These are phyloP conservation scores for Wallacemonas rigidus DNA, from an alignment of 208 protist genomes.

Conservation along the genomic window DNA sequence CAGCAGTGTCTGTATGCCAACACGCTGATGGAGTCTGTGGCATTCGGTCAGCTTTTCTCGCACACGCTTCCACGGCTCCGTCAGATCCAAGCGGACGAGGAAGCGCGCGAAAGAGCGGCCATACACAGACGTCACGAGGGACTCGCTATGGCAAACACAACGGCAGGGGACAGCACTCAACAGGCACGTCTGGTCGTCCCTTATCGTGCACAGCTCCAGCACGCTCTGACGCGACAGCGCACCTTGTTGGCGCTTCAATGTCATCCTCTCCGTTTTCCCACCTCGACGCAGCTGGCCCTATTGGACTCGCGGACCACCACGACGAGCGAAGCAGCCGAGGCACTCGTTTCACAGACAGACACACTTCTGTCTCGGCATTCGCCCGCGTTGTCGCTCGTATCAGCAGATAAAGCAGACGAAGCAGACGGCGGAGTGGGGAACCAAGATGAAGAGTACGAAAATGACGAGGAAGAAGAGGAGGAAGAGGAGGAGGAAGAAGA, in stretches of 20 bases:
- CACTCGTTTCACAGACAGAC: neutral
- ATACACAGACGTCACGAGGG: too few relatives aligned
- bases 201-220: slow-evolving; percentile 1
- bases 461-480: slow-evolving; percentile 8
- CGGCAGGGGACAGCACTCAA: too few relatives aligned
- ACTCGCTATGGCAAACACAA: too few relatives aligned
- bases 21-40: neutral
- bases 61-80: neutral
- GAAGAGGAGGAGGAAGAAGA: slow-evolving; percentile 11
- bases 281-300: slow-evolving; percentile 1
- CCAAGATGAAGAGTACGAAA: neutral
- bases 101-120: too few relatives aligned
- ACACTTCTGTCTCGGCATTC: neutral
- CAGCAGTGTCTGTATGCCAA: neutral
- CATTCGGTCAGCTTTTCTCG: neutral
- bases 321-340: neutral
- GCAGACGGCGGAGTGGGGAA: neutral
- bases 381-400: neutral
- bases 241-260: slow-evolving; percentile 12
- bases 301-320: neutral
- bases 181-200: neutral
- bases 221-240: slow-evolving; percentile 5
- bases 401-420: too few relatives aligned
- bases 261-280: slow-evolving; percentile 1
- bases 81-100: neutral